Evolutionary conservation across 306 rosid genomes (phyloP).

Genomic region (Comarum palustre): DNA sequence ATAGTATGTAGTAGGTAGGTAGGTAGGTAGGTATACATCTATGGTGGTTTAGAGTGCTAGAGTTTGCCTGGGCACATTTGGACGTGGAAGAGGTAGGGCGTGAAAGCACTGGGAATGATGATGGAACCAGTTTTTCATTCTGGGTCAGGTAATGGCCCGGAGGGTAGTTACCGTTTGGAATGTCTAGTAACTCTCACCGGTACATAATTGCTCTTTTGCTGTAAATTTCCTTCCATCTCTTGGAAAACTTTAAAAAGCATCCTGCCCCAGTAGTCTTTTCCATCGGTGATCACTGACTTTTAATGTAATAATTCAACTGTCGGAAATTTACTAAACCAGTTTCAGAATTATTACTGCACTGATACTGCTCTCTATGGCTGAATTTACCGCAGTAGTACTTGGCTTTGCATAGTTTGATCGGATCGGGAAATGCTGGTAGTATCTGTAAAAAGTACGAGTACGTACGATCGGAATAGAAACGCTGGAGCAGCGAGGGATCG

Average conservation of each 20-base stretch:
- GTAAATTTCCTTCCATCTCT: not conserved
- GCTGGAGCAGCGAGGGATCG: slow-evolving; percentile 19
- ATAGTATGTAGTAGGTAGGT: not conserved
- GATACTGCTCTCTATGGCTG: not conserved
- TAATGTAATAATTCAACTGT: not conserved
- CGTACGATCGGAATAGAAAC: slow-evolving; percentile 18
- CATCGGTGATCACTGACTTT: not conserved
- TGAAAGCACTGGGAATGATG: not conserved
- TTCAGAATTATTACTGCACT: not conserved
- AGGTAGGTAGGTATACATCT: not conserved
- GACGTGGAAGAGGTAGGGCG: slow-evolving; percentile 22
- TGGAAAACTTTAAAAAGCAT: not conserved
- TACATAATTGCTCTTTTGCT: not conserved
- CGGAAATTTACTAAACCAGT: not conserved
- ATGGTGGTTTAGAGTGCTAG: slow-evolving; percentile 4
- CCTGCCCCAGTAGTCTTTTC: not conserved
- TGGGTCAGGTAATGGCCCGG: not conserved
- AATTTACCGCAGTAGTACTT: not conserved
- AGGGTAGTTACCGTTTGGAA: slow-evolving; percentile 5
- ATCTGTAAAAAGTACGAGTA: not conserved
- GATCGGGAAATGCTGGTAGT: slow-evolving; percentile 20
- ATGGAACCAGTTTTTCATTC: not conserved
- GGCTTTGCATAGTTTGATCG: not conserved
- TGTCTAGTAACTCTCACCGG: not conserved
- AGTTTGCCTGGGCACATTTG: slow-evolving; percentile 40